These are phyloP conservation scores for Fusarium armeniacum DNA, from an alignment of 2,329 filamentous ascomycete genomes.

Conservation along the genomic window DNA sequence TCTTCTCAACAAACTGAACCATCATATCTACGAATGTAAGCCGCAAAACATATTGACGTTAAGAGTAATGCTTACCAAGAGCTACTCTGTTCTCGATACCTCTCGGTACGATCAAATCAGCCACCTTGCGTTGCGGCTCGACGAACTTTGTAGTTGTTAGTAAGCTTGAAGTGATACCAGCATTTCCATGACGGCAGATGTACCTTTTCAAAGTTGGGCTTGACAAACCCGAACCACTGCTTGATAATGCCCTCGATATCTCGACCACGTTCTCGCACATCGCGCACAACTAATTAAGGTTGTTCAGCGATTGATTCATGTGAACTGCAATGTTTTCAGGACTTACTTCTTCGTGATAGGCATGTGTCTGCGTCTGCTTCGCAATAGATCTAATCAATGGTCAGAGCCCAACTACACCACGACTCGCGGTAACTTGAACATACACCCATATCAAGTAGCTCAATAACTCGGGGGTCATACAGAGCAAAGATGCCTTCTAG, in stretches of 20 bases:
- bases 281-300: constrained; percentile 75
- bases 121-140: constrained; percentile 89
- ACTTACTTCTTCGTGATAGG: constrained; percentile 85
- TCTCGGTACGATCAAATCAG: constrained; percentile 95
- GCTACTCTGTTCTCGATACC: constrained; percentile 96
- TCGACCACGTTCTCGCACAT: constrained; percentile 88
- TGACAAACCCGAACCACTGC: constrained; percentile 97
- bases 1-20: constrained; percentile 90
- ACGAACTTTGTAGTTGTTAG: constrained; percentile 72
- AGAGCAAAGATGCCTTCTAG: constrained; percentile 96
- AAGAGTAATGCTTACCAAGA: constrained; percentile 70
- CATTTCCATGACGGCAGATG: not conserved
- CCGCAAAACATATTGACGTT: not conserved
- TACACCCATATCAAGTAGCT: constrained; percentile 91
- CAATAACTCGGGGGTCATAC: constrained; percentile 86
- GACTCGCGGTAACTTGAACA: constrained; percentile 25
- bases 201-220: constrained; percentile 92
- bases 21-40: constrained; percentile 78
- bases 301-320: constrained; percentile 11
- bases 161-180: not conserved
- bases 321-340: not conserved
- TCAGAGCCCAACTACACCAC: constrained; percentile 11
- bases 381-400: constrained; percentile 80
- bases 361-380: constrained; percentile 97
- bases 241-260: constrained; percentile 97